Conservation (phyloP, 331 rosid species). For the Malus hybrid region DNA sequence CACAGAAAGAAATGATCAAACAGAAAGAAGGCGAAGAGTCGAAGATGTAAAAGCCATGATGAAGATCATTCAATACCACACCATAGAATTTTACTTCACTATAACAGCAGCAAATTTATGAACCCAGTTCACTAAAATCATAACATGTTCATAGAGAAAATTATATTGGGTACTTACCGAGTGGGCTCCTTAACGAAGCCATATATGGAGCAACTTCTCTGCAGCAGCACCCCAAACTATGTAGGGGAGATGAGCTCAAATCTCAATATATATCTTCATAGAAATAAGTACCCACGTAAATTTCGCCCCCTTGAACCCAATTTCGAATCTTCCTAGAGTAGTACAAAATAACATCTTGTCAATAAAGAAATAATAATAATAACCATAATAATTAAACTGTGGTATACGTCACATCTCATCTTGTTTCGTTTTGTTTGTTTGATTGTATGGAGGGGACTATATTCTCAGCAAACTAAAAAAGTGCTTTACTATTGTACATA, state of each 20-base stretch:
- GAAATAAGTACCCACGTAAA: neutral
- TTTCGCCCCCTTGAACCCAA: too few species aligned
- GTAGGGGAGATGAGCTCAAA: neutral
- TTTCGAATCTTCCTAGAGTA: too few species aligned
- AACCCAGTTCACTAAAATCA: neutral
- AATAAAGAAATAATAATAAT: neutral
- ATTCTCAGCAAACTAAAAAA: neutral
- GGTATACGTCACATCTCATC: neutral
- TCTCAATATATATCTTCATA: neutral
- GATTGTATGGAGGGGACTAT: neutral
- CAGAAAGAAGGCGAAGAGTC: neutral
- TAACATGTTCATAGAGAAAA: neutral
- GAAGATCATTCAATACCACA: neutral
- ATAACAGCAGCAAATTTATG: neutral
- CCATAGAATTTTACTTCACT: neutral
- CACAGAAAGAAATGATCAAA: neutral
- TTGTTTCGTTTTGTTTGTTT: neutral
- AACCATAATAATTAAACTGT: neutral
- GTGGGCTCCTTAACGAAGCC: constrained; percentile 2
- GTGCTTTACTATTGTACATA: neutral
- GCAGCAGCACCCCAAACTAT: constrained; percentile 1
- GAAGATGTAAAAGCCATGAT: neutral
- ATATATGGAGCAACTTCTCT: neutral
- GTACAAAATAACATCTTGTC: too few species aligned
- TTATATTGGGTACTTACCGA: neutral